phyloP scores from a whole-genome alignment of 352 stramenopile species.

The Elongisporangium prolatum region DNA sequence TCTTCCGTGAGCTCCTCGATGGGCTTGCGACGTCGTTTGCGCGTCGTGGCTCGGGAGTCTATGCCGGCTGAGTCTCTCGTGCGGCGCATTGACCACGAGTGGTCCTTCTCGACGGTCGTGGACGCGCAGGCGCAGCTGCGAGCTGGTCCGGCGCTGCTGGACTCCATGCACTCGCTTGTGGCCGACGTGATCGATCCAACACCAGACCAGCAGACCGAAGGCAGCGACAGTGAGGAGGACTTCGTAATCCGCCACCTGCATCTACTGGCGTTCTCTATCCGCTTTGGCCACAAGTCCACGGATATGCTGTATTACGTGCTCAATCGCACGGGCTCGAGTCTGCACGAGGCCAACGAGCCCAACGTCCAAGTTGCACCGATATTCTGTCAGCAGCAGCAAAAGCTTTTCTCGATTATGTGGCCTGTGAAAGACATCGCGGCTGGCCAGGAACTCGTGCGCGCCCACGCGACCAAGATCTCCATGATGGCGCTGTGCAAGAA shows the following conservation, averaged over 20 bases:
- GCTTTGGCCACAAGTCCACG: constrained; percentile 30
- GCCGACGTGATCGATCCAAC: background rate
- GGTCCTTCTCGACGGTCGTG: constrained; percentile 31
- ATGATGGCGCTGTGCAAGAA: constrained; percentile 57
- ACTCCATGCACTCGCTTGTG: constrained; percentile 18
- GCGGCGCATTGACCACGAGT: constrained; percentile 23
- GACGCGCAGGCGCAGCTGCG: constrained; percentile 34
- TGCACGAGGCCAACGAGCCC: constrained; percentile 27
- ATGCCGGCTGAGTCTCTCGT: constrained; percentile 14
- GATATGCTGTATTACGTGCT: constrained; percentile 56
- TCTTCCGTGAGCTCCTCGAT: constrained; percentile 1
- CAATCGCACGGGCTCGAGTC: constrained; percentile 33
- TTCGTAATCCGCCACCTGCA: constrained; percentile 31
- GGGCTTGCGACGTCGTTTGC: constrained; percentile 14
- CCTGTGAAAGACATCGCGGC: constrained; percentile 20
- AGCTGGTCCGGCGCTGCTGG: constrained; percentile 15
- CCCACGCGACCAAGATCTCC: constrained; percentile 46
- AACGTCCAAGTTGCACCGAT: constrained; percentile 47
- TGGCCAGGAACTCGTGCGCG: constrained; percentile 29
- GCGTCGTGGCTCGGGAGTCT: constrained; percentile 14
- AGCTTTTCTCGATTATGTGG: constrained; percentile 45
- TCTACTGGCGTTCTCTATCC: constrained; percentile 41
- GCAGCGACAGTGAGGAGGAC: constrained; percentile 18
- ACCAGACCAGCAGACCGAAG: constrained; percentile 5
- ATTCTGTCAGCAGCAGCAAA: constrained; percentile 38